A percentile compares a stretch with the other conserved stretches of the same genome.
phyloP scores from a whole-genome alignment of 345 rosid species.

The Gossypium mustelinum region DNA sequence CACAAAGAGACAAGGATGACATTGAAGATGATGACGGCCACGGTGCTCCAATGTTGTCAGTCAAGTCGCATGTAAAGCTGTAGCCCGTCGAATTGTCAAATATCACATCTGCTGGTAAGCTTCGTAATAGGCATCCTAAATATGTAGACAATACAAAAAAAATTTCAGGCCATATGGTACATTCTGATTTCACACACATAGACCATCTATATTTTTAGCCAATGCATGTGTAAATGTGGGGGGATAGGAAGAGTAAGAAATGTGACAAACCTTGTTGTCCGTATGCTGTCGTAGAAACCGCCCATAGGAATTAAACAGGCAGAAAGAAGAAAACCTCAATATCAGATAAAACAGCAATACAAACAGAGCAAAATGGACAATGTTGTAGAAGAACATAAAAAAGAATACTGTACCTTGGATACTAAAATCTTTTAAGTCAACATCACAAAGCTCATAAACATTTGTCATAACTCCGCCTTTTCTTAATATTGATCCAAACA shows the following conservation, averaged over 20 bases:
- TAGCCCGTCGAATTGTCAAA: constrained; percentile 82
- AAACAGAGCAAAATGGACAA: neutral
- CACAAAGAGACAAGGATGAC: constrained; percentile 84
- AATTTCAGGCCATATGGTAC: neutral
- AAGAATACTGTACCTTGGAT: constrained; percentile 58
- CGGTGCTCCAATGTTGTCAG: constrained; percentile 93
- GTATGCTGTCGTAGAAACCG: constrained; percentile 46
- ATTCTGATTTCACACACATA: neutral
- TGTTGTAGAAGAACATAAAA: neutral
- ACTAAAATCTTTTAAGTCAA: constrained; percentile 93
- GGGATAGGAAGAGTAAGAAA: neutral
- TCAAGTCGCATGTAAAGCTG: constrained; percentile 93
- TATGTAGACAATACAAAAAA: neutral
- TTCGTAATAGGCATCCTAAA: constrained; percentile 83
- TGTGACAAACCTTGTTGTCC: constrained; percentile 71
- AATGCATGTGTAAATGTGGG: neutral
- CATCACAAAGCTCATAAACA: constrained; percentile 89
- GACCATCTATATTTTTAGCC: neutral
- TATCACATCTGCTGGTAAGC: constrained; percentile 75
- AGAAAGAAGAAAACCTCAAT: constrained; percentile 13
- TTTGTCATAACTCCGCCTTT: constrained; percentile 87
- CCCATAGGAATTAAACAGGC: constrained; percentile 26
- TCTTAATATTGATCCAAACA: constrained; percentile 72
- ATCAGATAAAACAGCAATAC: constrained; percentile 23
- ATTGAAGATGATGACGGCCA: constrained; percentile 92